Percentiles rank a stretch among this genome's conserved stretches.
Conservation (phyloP, 108 stramenopile species). For the Nannochloropsis salina region DNA sequence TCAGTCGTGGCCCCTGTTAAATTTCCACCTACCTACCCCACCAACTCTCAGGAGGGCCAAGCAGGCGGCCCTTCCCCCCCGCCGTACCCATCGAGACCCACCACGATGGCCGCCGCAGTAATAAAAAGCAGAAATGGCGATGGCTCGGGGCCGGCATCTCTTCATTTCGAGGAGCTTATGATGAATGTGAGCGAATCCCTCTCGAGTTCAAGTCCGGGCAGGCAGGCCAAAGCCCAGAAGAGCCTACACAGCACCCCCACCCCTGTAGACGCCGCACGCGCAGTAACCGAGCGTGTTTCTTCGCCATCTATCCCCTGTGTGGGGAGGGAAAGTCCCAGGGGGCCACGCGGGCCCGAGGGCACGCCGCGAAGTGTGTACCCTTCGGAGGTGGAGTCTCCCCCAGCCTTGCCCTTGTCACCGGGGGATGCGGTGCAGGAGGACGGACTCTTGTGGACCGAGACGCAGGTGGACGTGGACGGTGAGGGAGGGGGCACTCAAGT, state of each 20-base stretch:
- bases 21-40: neutral
- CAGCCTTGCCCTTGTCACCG: neutral
- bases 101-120: neutral
- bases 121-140: neutral
- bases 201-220: neutral
- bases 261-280: neutral
- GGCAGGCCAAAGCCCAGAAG: neutral
- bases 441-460: neutral
- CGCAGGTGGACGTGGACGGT: neutral
- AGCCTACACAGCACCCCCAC: neutral
- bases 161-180: neutral
- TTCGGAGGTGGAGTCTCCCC: neutral
- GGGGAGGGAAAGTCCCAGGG: no score
- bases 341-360: neutral
- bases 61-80: slow-evolving; percentile 11
- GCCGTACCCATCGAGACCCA: neutral
- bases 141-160: neutral
- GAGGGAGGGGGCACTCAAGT: neutral
- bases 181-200: neutral
- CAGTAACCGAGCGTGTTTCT: neutral
- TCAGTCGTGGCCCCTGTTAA: neutral
- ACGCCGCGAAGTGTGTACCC: neutral
- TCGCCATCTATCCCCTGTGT: no score
- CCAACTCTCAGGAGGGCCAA: neutral
- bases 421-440: slow-evolving; percentile 7